These are phyloP conservation scores for Trichoderma afroharzianum DNA, from an alignment of 2,329 filamentous ascomycete genomes.

Conservation along the genomic window DNA sequence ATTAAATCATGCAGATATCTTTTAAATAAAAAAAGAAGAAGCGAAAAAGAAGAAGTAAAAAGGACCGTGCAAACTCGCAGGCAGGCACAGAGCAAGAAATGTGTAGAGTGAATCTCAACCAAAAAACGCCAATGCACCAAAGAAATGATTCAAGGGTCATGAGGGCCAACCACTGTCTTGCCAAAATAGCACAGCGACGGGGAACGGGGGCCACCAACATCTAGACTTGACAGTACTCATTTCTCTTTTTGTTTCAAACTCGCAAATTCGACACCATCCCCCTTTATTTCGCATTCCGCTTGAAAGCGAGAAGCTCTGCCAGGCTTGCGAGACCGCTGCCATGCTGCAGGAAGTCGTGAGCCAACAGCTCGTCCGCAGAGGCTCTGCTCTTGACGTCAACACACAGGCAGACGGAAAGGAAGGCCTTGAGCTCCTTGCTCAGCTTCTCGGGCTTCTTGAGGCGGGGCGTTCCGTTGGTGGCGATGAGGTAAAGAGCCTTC, in stretches of 20 bases:
- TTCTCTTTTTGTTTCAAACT: conserved; percentile 20
- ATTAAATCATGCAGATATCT: conserved; percentile 16
- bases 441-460: conserved; percentile 98
- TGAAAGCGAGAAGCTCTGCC: conserved; percentile 83
- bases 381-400: conserved; percentile 95
- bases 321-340: conserved; percentile 81
- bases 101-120: conserved; percentile 14
- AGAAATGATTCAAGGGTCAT: conserved; percentile 15
- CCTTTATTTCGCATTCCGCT: conserved; percentile 63
- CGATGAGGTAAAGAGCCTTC: conserved; percentile 95
- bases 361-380: conserved; percentile 82
- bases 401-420: conserved; percentile 92
- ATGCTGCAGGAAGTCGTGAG: conserved; percentile 90
- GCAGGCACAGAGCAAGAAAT: conserved; percentile 16
- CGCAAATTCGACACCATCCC: conserved; percentile 4
- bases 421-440: conserved; percentile 95
- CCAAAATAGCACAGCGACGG: neutral
- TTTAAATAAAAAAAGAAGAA: neutral
- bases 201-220: conserved; percentile 16
- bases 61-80: neutral
- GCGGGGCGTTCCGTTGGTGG: conserved; percentile 92
- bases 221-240: neutral
- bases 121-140: conserved; percentile 16
- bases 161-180: conserved; percentile 9
- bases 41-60: neutral